Percentiles rank a stretch among this genome's conserved stretches.
phyloP scores from a whole-genome alignment of 2,329 filamentous ascomycete genomes.

The Fusarium miscanthi region DNA sequence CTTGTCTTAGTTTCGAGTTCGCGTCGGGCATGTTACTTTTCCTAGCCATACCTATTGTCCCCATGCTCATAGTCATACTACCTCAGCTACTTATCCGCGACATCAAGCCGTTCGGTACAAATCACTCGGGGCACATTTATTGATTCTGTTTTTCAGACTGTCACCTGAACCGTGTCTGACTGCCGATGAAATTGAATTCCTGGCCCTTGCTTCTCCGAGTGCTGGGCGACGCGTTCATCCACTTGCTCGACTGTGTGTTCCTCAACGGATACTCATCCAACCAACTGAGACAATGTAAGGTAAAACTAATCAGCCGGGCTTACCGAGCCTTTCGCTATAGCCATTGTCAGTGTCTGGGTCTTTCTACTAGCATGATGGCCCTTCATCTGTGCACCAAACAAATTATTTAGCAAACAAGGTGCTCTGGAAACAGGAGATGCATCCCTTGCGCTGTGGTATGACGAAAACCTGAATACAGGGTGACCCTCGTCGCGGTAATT shows the following conservation, averaged over 20 bases:
- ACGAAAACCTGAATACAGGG: slow-evolving; percentile 18
- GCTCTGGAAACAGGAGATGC: slow-evolving; percentile 26
- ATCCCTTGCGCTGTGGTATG: slow-evolving; percentile 1
- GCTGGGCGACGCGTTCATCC: not conserved
- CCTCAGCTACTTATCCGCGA: not conserved
- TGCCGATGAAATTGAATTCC: slow-evolving; percentile 6
- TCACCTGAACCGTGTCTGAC: not conserved
- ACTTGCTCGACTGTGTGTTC: not conserved
- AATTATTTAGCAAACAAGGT: slow-evolving; percentile 17
- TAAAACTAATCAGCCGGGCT: slow-evolving; percentile 28
- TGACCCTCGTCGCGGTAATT: slow-evolving; percentile 43
- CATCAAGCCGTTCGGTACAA: slow-evolving; percentile 1
- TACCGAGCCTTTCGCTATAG: slow-evolving; percentile 23
- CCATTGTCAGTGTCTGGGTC: not conserved
- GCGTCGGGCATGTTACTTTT: slow-evolving; percentile 12
- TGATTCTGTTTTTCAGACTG: not conserved
- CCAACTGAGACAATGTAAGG: not conserved
- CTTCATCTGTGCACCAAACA: slow-evolving; percentile 1
- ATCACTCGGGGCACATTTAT: not conserved
- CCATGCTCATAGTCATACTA: slow-evolving; percentile 23
- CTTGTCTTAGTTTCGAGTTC: slow-evolving; percentile 33
- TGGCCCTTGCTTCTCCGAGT: slow-evolving; percentile 37
- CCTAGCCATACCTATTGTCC: slow-evolving; percentile 1
- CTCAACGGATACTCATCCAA: slow-evolving; percentile 4
- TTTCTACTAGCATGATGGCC: not conserved